Evolutionary conservation across 2,329 filamentous ascomycete species (phyloP).

Genomic region (Aspergillus ustus): DNA sequence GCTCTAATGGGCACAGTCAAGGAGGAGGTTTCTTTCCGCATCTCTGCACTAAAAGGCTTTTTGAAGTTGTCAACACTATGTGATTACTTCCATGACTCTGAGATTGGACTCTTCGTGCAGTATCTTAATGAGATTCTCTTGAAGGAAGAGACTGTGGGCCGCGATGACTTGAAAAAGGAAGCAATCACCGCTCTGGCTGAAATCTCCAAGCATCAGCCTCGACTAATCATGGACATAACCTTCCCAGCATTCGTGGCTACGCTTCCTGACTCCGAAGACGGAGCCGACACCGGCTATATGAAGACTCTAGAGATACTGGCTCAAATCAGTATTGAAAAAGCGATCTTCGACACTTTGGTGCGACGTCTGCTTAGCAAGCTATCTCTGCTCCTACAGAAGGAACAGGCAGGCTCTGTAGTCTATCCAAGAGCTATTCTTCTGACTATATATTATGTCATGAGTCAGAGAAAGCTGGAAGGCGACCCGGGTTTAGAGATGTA

Average conservation of each 20-base stretch:
- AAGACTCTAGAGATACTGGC: constrained; percentile 66
- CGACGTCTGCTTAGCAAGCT: constrained; percentile 67
- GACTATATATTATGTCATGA: constrained; percentile 66
- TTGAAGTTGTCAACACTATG: constrained; percentile 51
- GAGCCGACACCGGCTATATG: constrained; percentile 53
- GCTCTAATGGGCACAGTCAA: constrained; percentile 57
- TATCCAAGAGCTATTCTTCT: constrained; percentile 66
- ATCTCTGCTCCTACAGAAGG: constrained; percentile 58
- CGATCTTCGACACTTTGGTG: constrained; percentile 67
- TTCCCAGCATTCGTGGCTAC: constrained; percentile 69
- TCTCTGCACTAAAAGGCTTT: constrained; percentile 54
- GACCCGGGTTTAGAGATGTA: constrained; percentile 52
- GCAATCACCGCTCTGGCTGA: constrained; percentile 64
- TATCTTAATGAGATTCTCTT: constrained; percentile 66
- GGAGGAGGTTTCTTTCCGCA: constrained; percentile 56
- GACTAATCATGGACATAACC: constrained; percentile 66
- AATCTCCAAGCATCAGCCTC: constrained; percentile 65
- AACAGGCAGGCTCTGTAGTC: constrained; percentile 48
- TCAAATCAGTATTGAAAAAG: constrained; percentile 65
- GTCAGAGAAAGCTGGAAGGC: constrained; percentile 51
- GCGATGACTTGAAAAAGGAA: constrained; percentile 61
- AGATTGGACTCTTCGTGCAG: constrained; percentile 59
- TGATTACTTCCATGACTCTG: constrained; percentile 55
- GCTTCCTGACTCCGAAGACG: constrained; percentile 62
- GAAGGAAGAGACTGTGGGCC: constrained; percentile 60